Percentiles rank a stretch among this genome's conserved stretches.
Evolutionary conservation across 352 stramenopile genomes (phyloP).

Genomic region (Hyaloperonospora arabidopsidis): DNA sequence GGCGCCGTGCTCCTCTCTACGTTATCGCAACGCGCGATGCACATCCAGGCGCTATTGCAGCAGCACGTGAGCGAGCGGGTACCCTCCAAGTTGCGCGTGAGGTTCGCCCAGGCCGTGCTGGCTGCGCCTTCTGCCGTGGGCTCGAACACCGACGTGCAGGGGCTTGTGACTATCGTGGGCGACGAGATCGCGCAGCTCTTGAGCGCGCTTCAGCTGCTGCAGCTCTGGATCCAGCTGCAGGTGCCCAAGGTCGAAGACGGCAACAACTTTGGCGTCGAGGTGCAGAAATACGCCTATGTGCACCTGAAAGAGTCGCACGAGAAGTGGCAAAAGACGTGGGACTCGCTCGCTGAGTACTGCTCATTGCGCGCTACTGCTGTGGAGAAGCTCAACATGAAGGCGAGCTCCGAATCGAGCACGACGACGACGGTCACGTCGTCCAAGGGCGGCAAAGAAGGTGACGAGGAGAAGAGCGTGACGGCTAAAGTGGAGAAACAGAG

Average conservation of each 20-base stretch:
- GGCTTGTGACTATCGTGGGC: slow-evolving; percentile 33
- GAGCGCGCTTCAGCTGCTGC: slow-evolving; percentile 39
- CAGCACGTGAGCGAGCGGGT: slow-evolving; percentile 39
- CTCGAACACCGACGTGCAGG: slow-evolving; percentile 36
- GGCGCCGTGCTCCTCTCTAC: slow-evolving; percentile 37
- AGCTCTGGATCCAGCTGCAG: slow-evolving; percentile 68
- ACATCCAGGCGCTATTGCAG: slow-evolving; percentile 40
- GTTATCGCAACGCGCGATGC: slow-evolving; percentile 37
- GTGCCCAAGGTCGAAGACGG: slow-evolving; percentile 72
- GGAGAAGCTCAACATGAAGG: slow-evolving; percentile 71
- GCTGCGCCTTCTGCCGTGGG: slow-evolving; percentile 26
- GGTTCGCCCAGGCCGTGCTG: slow-evolving; percentile 30
- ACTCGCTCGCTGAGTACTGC: slow-evolving; percentile 64
- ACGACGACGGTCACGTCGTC: slow-evolving; percentile 52
- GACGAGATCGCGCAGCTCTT: slow-evolving; percentile 54
- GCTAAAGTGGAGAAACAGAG: slow-evolving; percentile 53
- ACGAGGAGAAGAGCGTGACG: slow-evolving; percentile 65
- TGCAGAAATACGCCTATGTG: slow-evolving; percentile 69
- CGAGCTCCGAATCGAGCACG: slow-evolving; percentile 45
- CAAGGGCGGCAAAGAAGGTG: slow-evolving; percentile 55
- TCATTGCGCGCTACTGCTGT: slow-evolving; percentile 48
- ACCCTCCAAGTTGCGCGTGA: slow-evolving; percentile 33
- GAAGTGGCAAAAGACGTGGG: slow-evolving; percentile 72
- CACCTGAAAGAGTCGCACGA: slow-evolving; percentile 58
- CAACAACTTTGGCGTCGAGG: slow-evolving; percentile 86